phyloP scores from a whole-genome alignment of 768 basidiomycete species.

The Boletales sp. region DNA sequence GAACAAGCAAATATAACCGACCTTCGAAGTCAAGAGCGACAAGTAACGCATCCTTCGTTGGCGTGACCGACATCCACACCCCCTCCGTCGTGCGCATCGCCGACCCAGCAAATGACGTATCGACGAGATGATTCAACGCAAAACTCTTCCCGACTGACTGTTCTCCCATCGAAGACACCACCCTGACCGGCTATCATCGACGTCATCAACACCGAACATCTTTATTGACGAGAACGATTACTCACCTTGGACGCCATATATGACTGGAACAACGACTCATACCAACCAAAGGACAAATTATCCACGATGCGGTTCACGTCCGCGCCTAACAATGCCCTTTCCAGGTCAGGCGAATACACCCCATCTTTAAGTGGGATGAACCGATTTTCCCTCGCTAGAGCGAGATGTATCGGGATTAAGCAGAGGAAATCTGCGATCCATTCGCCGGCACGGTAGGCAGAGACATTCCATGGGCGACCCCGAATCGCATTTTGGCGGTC shows the following conservation, averaged over 20 bases:
- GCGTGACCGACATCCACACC: slow-evolving; percentile 66
- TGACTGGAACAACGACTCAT: slow-evolving; percentile 59
- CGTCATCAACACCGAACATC: not conserved
- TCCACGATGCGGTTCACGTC: slow-evolving; percentile 57
- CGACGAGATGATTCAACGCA: slow-evolving; percentile 55
- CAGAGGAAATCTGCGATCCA: slow-evolving; percentile 62
- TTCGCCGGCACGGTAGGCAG: slow-evolving; percentile 48
- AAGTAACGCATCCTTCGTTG: slow-evolving; percentile 49
- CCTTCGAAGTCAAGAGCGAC: slow-evolving; percentile 68
- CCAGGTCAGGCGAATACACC: slow-evolving; percentile 45
- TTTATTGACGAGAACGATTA: accelerated
- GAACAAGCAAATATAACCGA: slow-evolving; percentile 3
- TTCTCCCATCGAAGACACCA: slow-evolving; percentile 68
- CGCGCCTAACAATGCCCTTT: slow-evolving; percentile 54
- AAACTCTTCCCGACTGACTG: slow-evolving; percentile 65
- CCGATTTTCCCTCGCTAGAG: slow-evolving; percentile 54
- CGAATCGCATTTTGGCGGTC: not conserved
- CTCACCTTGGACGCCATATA: slow-evolving; percentile 56
- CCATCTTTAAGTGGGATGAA: slow-evolving; percentile 62
- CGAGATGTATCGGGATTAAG: slow-evolving; percentile 62
- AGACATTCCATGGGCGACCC: slow-evolving; percentile 27
- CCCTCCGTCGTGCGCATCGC: slow-evolving; percentile 69
- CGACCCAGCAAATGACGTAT: slow-evolving; percentile 63
- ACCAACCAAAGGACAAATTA: slow-evolving; percentile 57
- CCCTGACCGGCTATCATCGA: slow-evolving; percentile 48